Evolutionary conservation across 257 asterid genomes (phyloP), one percentile per base, ranked within the genome.

Genomic region (Solanum chiquidenum): DNA sequence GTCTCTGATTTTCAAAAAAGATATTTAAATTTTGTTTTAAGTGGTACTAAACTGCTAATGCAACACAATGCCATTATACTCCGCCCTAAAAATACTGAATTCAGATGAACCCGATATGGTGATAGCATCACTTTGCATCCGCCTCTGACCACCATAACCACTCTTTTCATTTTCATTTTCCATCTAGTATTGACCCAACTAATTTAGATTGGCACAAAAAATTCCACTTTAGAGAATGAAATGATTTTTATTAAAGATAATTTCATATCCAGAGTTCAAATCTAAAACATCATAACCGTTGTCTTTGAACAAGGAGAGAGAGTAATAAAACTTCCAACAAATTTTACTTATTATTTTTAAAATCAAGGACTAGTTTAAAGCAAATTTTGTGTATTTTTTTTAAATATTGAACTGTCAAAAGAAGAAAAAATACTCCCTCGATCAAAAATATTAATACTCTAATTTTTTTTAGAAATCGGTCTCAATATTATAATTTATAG

Each of bases 221-320:
- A 18, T 18, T 52, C 4, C 23, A 52, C 64, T 55, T 55, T 18
- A 3, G 3, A 55, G n/a, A 55, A 20, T 1, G 0, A 55, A 18
- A 55, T 4, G 11, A 4, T 44, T 44, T 52, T 1, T 8, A 60
- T 4, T 60, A 60, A 21, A 60, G 6, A 60, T 23, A 9, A 60
- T 21, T 23, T 0, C 2, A 9, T 23, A 60, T 23, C 0, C 29
- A 23, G 0, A 21, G 7, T 3, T 60, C 13, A 21, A 60, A 60
- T 21, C 0, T 1, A 1, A 2, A 27, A 11, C 1, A n/a, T 10
- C 0, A 10, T 5, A n/a, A n/a, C 7, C 2, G 1, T 0, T 3
- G 1, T 52, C n/a, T n/a, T 64, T 64, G 33, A 58, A 5, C 68
- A 60, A 60, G 68, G 2, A 8, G 68, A 60, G 31, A 18, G 16